Evolutionary conservation across 352 stramenopile species (phyloP), one percentile per base, ranked within the genome.

Genomic region (Phytophthora pisi): DNA sequence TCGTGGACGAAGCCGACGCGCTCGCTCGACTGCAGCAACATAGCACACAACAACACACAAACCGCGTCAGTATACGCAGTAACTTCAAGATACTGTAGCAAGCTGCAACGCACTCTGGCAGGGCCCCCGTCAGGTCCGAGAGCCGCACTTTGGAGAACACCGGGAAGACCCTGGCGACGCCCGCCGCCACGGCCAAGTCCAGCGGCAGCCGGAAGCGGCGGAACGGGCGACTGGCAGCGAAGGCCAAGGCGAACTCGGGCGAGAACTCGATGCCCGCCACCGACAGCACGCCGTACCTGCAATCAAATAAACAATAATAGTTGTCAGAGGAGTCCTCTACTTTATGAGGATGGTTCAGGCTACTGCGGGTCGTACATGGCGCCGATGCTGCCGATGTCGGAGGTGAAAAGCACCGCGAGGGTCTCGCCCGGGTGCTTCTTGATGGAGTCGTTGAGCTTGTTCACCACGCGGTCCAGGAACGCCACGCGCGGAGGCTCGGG

Each of bases 231-330:
- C 88, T 95, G 30, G 84, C 84, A 13, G 86, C 88, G 55, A 95
- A 96, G 13, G 89, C 89, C 20, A 96, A 53, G 6, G 89, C 89
- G 57, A 96, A 96, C 56, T 96, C 89, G 7, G 89, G 85, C 28
- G 88, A 95, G 61, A 96, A 93, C 51, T 84, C 69, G 31, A 91
- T 66, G 7, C 83, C 81, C 4, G 77, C 78, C 15, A 92, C 34
- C 24, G 83, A 82, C 18, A 96, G 74, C 43, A 93, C 42, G 15
- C 81, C 78, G 52, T 46, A 46, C 38, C 38, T 46, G 38, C 38
- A 18, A 40, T 4, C 9, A 40, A 30, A 30, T 30, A 30, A 30
- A 5, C 2, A 28, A 28, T 7, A 30, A 30, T 30, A 30, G 7
- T 30, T 30, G 26, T 30, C 26, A 30, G 26, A 30, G 26, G 26